Evolutionary conservation across 2,329 filamentous ascomycete genomes (phyloP), one percentile per base, ranked within the genome.

Genomic region (Penicillium sp.): DNA sequence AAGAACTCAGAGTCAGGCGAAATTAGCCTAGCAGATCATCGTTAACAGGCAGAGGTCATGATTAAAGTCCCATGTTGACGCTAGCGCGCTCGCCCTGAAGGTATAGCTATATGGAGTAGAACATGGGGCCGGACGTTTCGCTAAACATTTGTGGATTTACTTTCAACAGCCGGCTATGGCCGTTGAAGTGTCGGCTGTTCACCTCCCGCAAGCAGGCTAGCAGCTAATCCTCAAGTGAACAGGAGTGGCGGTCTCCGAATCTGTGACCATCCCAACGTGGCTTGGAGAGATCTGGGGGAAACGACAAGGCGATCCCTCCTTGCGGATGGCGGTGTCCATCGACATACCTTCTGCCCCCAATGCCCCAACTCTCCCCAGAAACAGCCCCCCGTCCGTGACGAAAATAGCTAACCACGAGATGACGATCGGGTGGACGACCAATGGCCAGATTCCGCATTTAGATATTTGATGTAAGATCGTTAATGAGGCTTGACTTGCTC

Each of bases 391-490:
- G 61, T 65, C 71, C 66, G 69, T 72, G 70, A 67, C 71, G 64
- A 69, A 71, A 71, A 60, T 66, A 73, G 69, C 60, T 67, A 62
- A 65, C 65, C 57, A 60, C 61, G 62, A 63, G 38, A 42, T 28
- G 15, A 38, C 14, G n/a, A 34, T 53, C 37, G 34, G 14, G 38
- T 28, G 10, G n/a, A 42, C 34, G 15, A 52, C 37, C 12, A 52
- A 52, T 34, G 25, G 5, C 20, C 49, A n/a, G 17, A 20, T 49
- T 35, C 45, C 31, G n/a, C 22, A 31, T n/a, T 45, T n/a, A 47
- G 43, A 47, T 47, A 15, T 47, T 47, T n/a, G 43, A 10, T 41
- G 14, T n/a, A 31, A 31, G 28, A 31, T 31, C 28, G 28, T 8
- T 31, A 31, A 31, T 31, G 28, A 31, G 28, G 7, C 28, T 31